Conservation (phyloP, 129 eudicot species). For the Lactuca saligna region DNA sequence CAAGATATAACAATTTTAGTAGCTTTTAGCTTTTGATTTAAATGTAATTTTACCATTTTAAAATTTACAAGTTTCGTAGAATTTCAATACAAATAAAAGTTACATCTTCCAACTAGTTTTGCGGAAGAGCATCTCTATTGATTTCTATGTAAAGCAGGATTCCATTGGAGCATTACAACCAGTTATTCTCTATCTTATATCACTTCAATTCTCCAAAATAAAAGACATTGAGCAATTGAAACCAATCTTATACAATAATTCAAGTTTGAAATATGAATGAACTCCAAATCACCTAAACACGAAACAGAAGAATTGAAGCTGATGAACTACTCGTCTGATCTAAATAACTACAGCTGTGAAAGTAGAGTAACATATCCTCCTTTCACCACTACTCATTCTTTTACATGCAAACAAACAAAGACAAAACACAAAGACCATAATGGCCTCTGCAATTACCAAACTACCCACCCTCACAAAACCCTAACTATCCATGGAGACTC, state of each 20-base stretch:
- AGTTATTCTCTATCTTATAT: background rate
- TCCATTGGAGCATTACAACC: too few species aligned
- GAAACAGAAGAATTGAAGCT: constrained; percentile 4
- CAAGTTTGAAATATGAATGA: constrained; percentile 4
- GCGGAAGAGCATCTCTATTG: too few species aligned
- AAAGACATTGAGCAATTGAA: background rate
- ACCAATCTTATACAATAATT: background rate
- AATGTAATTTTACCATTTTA: too few species aligned
- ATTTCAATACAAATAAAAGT: too few species aligned
- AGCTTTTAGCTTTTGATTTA: too few species aligned
- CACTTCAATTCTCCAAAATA: background rate
- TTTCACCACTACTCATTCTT: background rate
- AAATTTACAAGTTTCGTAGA: too few species aligned
- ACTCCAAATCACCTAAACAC: constrained; percentile 13
- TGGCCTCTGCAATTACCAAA: constrained; percentile 15
- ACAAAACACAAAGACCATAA: constrained; percentile 10
- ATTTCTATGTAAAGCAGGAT: too few species aligned
- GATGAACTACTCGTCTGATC: constrained; percentile 21
- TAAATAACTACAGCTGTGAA: constrained; percentile 1
- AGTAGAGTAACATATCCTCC: too few species aligned
- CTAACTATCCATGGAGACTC: constrained; percentile 38
- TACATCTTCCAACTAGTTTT: too few species aligned
- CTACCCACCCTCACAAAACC: constrained; percentile 16
- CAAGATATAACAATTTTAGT: too few species aligned
- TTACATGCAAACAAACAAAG: constrained; percentile 7